Conservation (phyloP, 768 basidiomycete species). For the Gloeopeniophorella convolvens region DNA sequence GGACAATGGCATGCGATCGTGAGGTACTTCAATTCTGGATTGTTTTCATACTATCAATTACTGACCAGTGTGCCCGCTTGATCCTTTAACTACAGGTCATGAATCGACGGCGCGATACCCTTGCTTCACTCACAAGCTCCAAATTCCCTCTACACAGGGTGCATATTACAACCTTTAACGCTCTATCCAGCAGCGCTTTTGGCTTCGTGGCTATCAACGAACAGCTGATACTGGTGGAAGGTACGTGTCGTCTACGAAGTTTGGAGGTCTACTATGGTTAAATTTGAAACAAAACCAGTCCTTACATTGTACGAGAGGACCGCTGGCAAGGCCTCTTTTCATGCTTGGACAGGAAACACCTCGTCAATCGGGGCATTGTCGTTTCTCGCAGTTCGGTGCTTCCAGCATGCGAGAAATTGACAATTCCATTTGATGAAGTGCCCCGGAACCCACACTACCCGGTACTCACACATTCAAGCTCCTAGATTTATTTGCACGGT, state of each 20-base stretch:
- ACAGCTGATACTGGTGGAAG: not conserved
- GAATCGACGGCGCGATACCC: not conserved
- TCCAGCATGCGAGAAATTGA: not conserved
- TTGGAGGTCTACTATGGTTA: not conserved
- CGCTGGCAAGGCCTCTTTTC: not conserved
- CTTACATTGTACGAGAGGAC: not conserved
- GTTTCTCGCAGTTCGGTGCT: not conserved
- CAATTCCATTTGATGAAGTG: not conserved
- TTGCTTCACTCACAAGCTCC: not conserved
- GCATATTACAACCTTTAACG: not conserved
- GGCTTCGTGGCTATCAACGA: not conserved
- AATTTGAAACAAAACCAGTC: not conserved
- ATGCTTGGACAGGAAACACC: not conserved
- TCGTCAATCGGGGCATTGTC: not conserved
- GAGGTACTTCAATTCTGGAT: too few relatives aligned
- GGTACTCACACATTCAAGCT: not conserved
- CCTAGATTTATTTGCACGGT: not conserved
- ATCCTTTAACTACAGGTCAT: not conserved
- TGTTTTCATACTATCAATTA: too few relatives aligned
- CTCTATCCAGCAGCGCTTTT: not conserved
- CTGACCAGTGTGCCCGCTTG: too few relatives aligned
- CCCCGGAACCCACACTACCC: not conserved
- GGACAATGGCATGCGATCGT: too few relatives aligned
- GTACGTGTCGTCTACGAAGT: not conserved
- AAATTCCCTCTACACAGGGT: not conserved